Evolutionary conservation across 176 grass and related monocot species (phyloP).

Genomic region (Paspalum vaginatum): DNA sequence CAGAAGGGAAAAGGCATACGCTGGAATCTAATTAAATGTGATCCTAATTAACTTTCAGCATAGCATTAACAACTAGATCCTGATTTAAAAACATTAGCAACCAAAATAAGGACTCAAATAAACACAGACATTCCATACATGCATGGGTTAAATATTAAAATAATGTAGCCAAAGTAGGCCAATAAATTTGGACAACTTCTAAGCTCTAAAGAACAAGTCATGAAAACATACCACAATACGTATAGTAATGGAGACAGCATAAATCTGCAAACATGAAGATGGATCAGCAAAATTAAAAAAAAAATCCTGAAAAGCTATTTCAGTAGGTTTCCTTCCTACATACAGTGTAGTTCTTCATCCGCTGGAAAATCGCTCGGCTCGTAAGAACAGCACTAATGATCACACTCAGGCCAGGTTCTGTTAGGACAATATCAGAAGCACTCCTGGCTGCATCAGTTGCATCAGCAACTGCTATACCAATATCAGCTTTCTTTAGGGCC

Average conservation of each 20-base stretch:
- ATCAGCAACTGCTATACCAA: conserved; percentile 44
- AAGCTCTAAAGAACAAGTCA: not conserved
- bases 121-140: not conserved
- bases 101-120: not conserved
- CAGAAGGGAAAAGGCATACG: not conserved
- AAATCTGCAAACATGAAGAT: conserved; percentile 42
- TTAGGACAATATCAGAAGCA: conserved; percentile 41
- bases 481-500: conserved; percentile 42
- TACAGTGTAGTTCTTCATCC: conserved; percentile 50
- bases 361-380: conserved; percentile 34
- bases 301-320: not conserved
- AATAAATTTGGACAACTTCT: not conserved
- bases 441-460: conserved; percentile 43
- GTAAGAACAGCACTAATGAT: conserved; percentile 44
- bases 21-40: conserved; percentile 8
- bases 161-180: not conserved
- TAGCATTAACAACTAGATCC: not conserved
- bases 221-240: conserved; percentile 57
- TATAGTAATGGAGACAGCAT: conserved; percentile 60
- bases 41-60: not conserved
- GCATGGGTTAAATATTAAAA: not conserved
- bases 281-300: not conserved
- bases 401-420: conserved; percentile 42
- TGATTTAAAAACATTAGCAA: not conserved
- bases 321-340: not conserved